Base-by-base conservation (phyloP, 768 basidiomycete genomes). In the Pleurotus djamor region DNA sequence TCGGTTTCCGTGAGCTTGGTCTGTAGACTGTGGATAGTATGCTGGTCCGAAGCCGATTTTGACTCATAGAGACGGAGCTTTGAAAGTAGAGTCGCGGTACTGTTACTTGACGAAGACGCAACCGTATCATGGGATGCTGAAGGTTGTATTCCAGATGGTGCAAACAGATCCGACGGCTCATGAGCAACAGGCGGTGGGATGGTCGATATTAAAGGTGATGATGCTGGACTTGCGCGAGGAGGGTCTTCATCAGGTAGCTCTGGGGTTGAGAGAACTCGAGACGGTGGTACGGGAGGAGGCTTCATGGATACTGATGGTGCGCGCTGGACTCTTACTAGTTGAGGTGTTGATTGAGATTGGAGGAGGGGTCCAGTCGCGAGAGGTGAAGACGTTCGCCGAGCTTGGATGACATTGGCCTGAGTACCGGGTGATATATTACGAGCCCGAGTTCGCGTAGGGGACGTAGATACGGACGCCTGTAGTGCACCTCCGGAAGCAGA, bases 11-110 rank as follows among this genome's bases (percentile, higher is more conserved):
- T 79, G 5, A 93, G 84, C n/a, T 91, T 86, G 1, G 84, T 79
- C 69, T 98, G 94, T 10, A 97, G 85, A 66, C 91, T 88, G 51
- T 91, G 88, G 36, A 98, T 78, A 62, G 86, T 87, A 14, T 92
- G 87, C 0, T 91, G 80, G 67, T 98, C 96, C 56, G 98, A 95
- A 0, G 87, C 82, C 13, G 93, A 89, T 67, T 93, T 89, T 7
- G 84, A 84, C 74, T 99, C 97, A 33, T 97, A 76, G 4, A 95
- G 86, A 21, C 92, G 86, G 33, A 92, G 79, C 71, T 92, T 94
- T 33, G 54, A 56, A n/a, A 56, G 54, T 37, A 56, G 54, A 28
- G 41, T 56, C 10, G 54, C 54, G 7, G 17, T 56, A 32, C 54
- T 56, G 16, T 56, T 56, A 21, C 54, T 44, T 7, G 54, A 56